Percentiles rank a stretch among this genome's conserved stretches.
phyloP scores from a whole-genome alignment of 2,329 filamentous ascomycete species.

The Aureobasidium subglaciale region DNA sequence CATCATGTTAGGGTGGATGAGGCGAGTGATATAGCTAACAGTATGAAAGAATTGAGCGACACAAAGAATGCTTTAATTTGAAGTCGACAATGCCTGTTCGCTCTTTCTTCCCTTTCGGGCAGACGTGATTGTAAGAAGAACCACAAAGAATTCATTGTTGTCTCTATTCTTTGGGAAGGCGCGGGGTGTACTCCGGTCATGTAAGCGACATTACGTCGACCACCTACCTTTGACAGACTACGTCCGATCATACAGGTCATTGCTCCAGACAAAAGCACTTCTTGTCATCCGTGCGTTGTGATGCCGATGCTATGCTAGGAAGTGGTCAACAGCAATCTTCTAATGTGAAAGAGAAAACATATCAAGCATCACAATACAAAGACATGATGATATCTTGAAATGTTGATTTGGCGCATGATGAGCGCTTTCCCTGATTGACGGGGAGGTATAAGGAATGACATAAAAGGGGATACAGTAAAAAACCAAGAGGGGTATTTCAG shows the following conservation, averaged over 20 bases:
- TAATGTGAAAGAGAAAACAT: not conserved
- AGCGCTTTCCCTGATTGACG: not conserved
- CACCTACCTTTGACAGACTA: too few relatives aligned
- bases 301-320: too few relatives aligned
- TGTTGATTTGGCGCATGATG: constrained; percentile 7
- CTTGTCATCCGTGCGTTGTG: too few relatives aligned
- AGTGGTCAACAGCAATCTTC: not conserved
- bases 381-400: not conserved
- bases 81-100: not conserved
- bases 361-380: not conserved
- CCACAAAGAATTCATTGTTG: not conserved
- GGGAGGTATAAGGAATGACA: constrained; percentile 10
- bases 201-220: too few relatives aligned
- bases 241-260: not conserved
- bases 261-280: too few relatives aligned
- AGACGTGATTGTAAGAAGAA: not conserved
- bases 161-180: not conserved
- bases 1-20: not conserved
- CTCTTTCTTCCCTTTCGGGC: not conserved
- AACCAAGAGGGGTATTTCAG: constrained; percentile 14
- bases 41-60: not conserved
- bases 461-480: constrained; percentile 9
- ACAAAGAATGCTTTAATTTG: not conserved
- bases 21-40: not conserved
- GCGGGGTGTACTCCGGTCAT: too few relatives aligned